Conservation (phyloP, 805 yeast species). For the Wickerhamomyces bovis region DNA sequence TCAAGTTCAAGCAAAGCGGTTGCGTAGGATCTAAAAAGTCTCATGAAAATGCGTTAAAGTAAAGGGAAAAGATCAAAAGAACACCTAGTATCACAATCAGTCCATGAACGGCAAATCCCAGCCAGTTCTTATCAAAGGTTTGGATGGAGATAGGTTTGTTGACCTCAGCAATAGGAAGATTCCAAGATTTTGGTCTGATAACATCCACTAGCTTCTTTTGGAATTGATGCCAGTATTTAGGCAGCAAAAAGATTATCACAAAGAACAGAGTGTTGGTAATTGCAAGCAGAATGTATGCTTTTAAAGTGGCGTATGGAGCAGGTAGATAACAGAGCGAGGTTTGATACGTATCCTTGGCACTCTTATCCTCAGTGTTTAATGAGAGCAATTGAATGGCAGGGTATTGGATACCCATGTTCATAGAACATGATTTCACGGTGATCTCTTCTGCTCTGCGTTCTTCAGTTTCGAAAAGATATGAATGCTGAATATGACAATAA, state of each 20-base stretch:
- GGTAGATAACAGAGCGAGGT: conserved; percentile 55
- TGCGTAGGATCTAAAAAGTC: background rate
- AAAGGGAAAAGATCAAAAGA: conserved; percentile 13
- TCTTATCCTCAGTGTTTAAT: conserved; percentile 32
- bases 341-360: conserved; percentile 24
- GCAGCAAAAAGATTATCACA: conserved; percentile 23
- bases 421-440: conserved; percentile 82
- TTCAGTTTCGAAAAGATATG: conserved; percentile 21
- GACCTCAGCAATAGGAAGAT: conserved; percentile 19
- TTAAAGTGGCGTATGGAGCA: conserved; percentile 41
- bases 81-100: conserved; percentile 9
- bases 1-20: background rate
- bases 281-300: conserved; percentile 26
- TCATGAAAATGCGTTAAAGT: conserved; percentile 16
- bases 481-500: conserved; percentile 74
- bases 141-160: conserved; percentile 1
- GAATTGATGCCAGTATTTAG: conserved; percentile 23
- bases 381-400: conserved; percentile 89
- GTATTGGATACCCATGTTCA: conserved; percentile 82
- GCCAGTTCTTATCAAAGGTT: conserved; percentile 7
- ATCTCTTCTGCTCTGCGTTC: conserved; percentile 52
- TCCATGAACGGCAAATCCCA: conserved; percentile 10
- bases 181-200: background rate
- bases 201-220: background rate
- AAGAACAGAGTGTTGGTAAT: conserved; percentile 16